phyloP scores from a whole-genome alignment of 106 monocot species.

The Amphibolis antarctica region DNA sequence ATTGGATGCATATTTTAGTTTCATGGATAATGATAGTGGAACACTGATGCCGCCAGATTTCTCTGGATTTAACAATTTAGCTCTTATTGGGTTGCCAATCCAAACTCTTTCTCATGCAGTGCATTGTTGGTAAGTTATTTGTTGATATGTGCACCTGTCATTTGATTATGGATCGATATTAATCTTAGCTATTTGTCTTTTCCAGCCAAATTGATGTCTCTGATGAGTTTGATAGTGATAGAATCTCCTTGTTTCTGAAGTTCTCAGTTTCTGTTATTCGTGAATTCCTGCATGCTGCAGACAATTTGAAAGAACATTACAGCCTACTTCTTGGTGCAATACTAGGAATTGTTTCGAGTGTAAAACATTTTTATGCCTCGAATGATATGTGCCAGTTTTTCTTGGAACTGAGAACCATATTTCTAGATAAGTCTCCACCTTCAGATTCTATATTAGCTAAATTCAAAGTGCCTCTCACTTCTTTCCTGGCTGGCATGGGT shows the following conservation, averaged over 20 bases:
- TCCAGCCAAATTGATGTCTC: conserved; percentile 45
- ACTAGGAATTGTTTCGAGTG: conserved; percentile 47
- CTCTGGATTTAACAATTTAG: conserved; percentile 11
- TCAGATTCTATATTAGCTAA: conserved; percentile 21
- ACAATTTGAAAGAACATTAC: conserved; percentile 24
- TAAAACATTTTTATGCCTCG: conserved; percentile 35
- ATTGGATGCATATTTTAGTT: conserved; percentile 29
- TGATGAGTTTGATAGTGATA: conserved; percentile 33
- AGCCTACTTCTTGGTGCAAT: conserved; percentile 32
- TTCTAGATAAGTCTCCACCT: conserved; percentile 13
- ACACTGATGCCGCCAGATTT: conserved; percentile 16
- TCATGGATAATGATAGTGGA: conserved; percentile 31
- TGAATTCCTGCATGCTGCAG: conserved; percentile 23
- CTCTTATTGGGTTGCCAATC: conserved; percentile 40
- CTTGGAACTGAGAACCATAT: conserved; percentile 43
- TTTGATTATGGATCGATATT: background rate
- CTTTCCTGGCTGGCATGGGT: conserved; percentile 66
- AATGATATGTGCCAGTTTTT: conserved; percentile 41
- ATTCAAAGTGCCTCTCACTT: conserved; percentile 49
- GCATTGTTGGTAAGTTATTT: conserved; percentile 34
- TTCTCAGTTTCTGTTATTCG: conserved; percentile 45
- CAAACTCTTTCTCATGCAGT: conserved; percentile 49
- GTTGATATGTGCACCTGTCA: background rate
- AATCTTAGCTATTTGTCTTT: background rate
- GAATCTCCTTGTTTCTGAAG: conserved; percentile 28